phyloP scores from a whole-genome alignment of 129 eudicot species.

The Daucus carota region DH1_v3.0 NC_030385.2:3467501-3468000 shows the following conservation, averaged over 20 bases:
- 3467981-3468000: background rate
- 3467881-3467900: background rate
- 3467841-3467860: background rate
- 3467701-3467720: background rate
- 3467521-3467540: constrained; percentile 86
- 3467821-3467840: background rate
- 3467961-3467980: background rate
- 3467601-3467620: background rate
- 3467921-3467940: background rate
- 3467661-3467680: background rate
- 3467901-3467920: background rate
- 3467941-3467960: background rate
- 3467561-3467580: constrained; percentile 5
- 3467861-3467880: background rate
- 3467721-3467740: background rate
- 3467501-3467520: constrained; percentile 77
- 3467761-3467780: background rate
- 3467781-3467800: background rate
- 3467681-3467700: background rate
- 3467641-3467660: background rate
- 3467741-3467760: background rate
- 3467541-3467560: constrained; percentile 74
- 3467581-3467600: background rate
- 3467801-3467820: background rate
- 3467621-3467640: background rate